These are phyloP conservation scores for Kodamaea restingae DNA, from an alignment of 805 yeast genomes.

Conservation along the genomic window DNA sequence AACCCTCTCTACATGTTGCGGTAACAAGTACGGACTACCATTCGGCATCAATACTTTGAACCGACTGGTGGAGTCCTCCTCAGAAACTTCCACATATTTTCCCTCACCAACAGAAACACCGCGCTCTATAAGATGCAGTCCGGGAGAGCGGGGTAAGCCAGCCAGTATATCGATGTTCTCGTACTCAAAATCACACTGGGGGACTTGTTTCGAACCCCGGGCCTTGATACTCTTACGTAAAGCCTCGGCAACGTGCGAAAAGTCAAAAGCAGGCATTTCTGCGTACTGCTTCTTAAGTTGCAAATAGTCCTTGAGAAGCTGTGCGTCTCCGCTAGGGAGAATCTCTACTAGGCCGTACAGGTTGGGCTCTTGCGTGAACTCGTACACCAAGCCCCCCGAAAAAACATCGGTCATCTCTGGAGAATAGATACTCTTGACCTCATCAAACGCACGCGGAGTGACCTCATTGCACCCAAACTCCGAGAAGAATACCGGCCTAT, in stretches of 20 bases:
- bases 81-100: slow-evolving; percentile 41
- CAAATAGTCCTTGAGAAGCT: slow-evolving; percentile 41
- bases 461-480: slow-evolving; percentile 90
- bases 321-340: slow-evolving; percentile 39
- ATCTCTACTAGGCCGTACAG: slow-evolving; percentile 70
- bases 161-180: slow-evolving; percentile 35
- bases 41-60: slow-evolving; percentile 41
- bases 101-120: slow-evolving; percentile 53
- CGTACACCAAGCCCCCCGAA: slow-evolving; percentile 83
- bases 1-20: slow-evolving; percentile 18
- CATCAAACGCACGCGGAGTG: slow-evolving; percentile 74
- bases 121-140: slow-evolving; percentile 39
- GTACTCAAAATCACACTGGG: slow-evolving; percentile 31
- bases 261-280: slow-evolving; percentile 27
- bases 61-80: slow-evolving; percentile 40
- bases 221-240: slow-evolving; percentile 24
- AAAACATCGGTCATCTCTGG: slow-evolving; percentile 69
- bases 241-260: slow-evolving; percentile 18
- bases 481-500: slow-evolving; percentile 80
- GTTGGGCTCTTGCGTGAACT: slow-evolving; percentile 73
- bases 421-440: slow-evolving; percentile 66
- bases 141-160: slow-evolving; percentile 44
- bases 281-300: slow-evolving; percentile 43
- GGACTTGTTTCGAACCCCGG: slow-evolving; percentile 21
- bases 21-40: slow-evolving; percentile 34